These are phyloP conservation scores for Lentinula aciculospora DNA, from an alignment of 768 basidiomycete genomes.

Conservation along the genomic window DNA sequence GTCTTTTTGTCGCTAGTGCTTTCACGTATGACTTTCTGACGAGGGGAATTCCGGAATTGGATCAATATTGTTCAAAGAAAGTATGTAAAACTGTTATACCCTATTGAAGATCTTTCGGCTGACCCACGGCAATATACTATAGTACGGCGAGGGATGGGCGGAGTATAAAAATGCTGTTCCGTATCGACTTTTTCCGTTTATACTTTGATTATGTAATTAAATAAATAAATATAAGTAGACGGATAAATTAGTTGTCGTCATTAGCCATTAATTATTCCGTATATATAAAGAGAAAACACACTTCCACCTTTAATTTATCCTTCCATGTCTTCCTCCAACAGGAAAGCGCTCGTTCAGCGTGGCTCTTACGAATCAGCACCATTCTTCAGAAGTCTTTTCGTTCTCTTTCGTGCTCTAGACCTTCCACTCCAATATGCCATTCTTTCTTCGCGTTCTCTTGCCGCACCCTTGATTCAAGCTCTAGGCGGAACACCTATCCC, in stretches of 20 bases:
- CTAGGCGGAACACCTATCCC: neutral
- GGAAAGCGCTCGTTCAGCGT: neutral
- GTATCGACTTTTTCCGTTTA: neutral
- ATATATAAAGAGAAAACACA: too few relatives aligned
- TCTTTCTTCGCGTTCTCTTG: neutral
- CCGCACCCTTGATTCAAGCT: neutral
- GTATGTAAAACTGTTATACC: neutral
- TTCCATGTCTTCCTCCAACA: neutral
- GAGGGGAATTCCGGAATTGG: neutral
- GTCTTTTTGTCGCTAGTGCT: neutral
- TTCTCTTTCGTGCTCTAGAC: neutral
- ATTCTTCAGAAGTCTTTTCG: neutral
- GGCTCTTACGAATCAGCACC: neutral
- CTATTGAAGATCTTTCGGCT: neutral
- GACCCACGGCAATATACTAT: neutral
- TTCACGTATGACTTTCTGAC: neutral
- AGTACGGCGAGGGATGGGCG: neutral
- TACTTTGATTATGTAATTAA: neutral
- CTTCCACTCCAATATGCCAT: conserved; percentile 2
- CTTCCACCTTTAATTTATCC: too few relatives aligned
- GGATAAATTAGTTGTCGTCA: too few relatives aligned
- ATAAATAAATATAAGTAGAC: too few relatives aligned
- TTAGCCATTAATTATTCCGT: too few relatives aligned
- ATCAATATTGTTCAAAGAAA: neutral
- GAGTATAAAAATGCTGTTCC: neutral